phyloP scores from a whole-genome alignment of 192 early-diverging fungal genomes.

The Oehlia diaphana region DNA sequence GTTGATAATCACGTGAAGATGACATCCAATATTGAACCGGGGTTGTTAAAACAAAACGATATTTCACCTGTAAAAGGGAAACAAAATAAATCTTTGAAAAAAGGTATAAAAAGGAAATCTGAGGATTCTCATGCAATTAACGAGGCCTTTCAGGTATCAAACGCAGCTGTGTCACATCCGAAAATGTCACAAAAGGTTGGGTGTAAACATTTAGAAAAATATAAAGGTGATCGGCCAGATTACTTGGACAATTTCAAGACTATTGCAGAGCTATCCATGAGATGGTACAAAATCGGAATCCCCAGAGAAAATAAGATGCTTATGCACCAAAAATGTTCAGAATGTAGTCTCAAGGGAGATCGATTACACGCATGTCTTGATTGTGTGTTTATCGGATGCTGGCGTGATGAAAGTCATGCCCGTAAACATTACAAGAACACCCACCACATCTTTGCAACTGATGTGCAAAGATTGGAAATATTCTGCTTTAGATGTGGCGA shows the following conservation, averaged over 20 bases:
- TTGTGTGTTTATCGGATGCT: slow-evolving; percentile 82
- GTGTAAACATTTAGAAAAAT: neutral
- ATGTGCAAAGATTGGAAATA: slow-evolving; percentile 25
- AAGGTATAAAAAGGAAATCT: neutral
- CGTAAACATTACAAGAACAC: slow-evolving; percentile 18
- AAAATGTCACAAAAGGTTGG: neutral
- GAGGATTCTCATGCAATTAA: neutral
- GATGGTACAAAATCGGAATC: slow-evolving; percentile 2
- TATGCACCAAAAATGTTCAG: slow-evolving; percentile 3
- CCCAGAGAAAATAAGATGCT: neutral
- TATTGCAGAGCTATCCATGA: slow-evolving; percentile 18
- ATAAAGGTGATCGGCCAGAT: neutral
- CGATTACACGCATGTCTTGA: slow-evolving; percentile 82
- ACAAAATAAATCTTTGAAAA: neutral
- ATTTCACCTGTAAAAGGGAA: neutral
- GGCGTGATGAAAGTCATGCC: slow-evolving; percentile 54
- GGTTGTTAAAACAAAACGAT: neutral
- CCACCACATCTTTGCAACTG: slow-evolving; percentile 1
- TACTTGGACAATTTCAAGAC: slow-evolving; percentile 1
- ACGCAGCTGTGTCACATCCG: neutral
- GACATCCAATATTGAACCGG: neutral
- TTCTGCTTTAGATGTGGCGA: slow-evolving; percentile 28
- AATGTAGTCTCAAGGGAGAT: neutral
- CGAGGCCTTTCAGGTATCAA: neutral
- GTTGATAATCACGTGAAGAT: neutral